A percentile compares a stretch with the other conserved stretches of the same genome.
Conservation (phyloP, 2,329 filamentous ascomycete species). For the Hirsutella thompsonii region DNA sequence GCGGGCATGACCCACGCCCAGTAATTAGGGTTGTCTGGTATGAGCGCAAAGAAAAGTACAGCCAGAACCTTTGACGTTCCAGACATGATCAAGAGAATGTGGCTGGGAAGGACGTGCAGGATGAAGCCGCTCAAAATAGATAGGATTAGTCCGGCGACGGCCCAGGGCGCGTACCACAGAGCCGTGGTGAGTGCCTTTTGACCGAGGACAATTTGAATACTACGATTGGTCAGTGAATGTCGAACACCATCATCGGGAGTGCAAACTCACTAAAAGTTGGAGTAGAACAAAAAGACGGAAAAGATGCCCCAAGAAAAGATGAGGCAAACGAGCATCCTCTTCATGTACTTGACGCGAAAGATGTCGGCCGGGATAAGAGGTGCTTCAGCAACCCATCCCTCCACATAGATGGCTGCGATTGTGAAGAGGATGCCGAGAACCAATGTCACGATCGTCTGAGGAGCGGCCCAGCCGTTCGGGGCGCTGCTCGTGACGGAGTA, state of each 20-base stretch:
- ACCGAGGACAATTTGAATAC: constrained; percentile 38
- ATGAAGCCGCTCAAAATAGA: constrained; percentile 38
- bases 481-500: constrained; percentile 56
- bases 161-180: constrained; percentile 47
- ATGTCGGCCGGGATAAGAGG: constrained; percentile 52
- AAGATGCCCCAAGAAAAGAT: constrained; percentile 40
- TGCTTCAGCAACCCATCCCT: constrained; percentile 46
- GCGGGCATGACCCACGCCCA: constrained; percentile 53
- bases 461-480: constrained; percentile 46
- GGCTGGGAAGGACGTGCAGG: constrained; percentile 41
- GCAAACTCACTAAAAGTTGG: constrained; percentile 45
- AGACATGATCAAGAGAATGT: constrained; percentile 37
- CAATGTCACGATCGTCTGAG: constrained; percentile 49
- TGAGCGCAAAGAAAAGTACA: constrained; percentile 41
- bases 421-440: constrained; percentile 42
- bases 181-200: constrained; percentile 40
- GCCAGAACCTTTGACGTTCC: constrained; percentile 36
- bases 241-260: constrained; percentile 1
- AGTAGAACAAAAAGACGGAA: constrained; percentile 50
- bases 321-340: constrained; percentile 38
- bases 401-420: constrained; percentile 43
- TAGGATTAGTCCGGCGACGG: constrained; percentile 44
- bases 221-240: constrained; percentile 9
- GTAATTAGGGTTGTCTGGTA: constrained; percentile 38
- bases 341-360: constrained; percentile 50